A percentile compares a stretch with the other conserved stretches of the same genome.
These are phyloP conservation scores for Sugiyamaella pinicola DNA, from an alignment of 1,139 yeast species.

Conservation along the genomic window DNA sequence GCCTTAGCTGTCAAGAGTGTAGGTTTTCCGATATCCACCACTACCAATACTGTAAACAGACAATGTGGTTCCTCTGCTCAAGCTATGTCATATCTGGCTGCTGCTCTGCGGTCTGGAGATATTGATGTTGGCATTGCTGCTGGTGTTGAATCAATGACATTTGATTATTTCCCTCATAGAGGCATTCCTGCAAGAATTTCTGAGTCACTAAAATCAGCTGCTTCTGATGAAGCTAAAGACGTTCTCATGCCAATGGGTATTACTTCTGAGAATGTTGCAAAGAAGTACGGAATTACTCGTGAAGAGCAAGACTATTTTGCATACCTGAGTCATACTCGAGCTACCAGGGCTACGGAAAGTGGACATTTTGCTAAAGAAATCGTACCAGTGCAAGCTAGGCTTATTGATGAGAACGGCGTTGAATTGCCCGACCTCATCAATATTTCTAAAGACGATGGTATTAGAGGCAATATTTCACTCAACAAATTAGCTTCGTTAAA, in stretches of 20 bases:
- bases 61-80: conserved; percentile 51
- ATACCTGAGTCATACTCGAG: conserved; percentile 44
- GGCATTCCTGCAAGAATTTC: conserved; percentile 44
- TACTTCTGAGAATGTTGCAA: conserved; percentile 46
- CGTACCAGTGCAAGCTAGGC: conserved; percentile 44
- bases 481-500: conserved; percentile 43
- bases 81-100: conserved; percentile 46
- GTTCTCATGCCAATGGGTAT: conserved; percentile 48
- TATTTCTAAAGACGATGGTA: conserved; percentile 42
- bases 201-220: conserved; percentile 33
- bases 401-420: conserved; percentile 33
- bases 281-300: conserved; percentile 39
- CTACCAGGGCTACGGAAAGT: conserved; percentile 43
- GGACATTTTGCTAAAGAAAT: conserved; percentile 48
- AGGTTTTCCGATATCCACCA: conserved; percentile 47
- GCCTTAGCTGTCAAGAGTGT: conserved; percentile 43
- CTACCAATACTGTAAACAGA: conserved; percentile 47
- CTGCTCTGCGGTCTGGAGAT: conserved; percentile 43
- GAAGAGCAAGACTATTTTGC: conserved; percentile 47
- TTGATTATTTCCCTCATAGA: conserved; percentile 48
- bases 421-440: conserved; percentile 28
- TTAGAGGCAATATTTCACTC: conserved; percentile 40
- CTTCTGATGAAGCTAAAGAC: conserved; percentile 40
- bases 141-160: conserved; percentile 52
- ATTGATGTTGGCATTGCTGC: conserved; percentile 47